phyloP scores from a whole-genome alignment of 257 asterid genomes.

The Fraxinus pennsylvanica region DNA sequence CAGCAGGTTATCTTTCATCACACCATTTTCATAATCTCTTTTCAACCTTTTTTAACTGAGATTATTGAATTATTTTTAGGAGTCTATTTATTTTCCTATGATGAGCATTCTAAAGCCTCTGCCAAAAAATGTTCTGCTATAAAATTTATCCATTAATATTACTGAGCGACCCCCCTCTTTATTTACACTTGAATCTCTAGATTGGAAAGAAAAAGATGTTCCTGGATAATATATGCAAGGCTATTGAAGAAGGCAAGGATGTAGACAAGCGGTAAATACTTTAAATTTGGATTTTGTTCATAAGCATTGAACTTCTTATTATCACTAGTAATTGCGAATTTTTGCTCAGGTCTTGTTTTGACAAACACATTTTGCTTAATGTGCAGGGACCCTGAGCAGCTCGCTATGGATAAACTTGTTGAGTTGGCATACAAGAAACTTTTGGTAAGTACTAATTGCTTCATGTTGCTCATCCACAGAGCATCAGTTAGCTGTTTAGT shows the following conservation, averaged over 20 bases:
- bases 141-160: constrained; percentile 1
- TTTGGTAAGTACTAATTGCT: constrained; percentile 52
- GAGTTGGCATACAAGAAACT: constrained; percentile 84
- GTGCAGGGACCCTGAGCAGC: constrained; percentile 83
- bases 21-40: constrained; percentile 11
- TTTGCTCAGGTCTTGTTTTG: constrained; percentile 16
- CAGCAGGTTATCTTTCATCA: constrained; percentile 57
- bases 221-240: constrained; percentile 57
- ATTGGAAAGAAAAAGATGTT: constrained; percentile 59
- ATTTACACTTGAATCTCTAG: constrained; percentile 44
- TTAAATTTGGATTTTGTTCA: constrained; percentile 5
- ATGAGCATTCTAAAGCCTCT: not conserved
- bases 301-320: constrained; percentile 13
- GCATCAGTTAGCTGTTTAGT: not conserved
- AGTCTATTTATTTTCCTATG: not conserved
- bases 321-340: constrained; percentile 6
- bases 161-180: constrained; percentile 11
- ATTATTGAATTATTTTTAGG: constrained; percentile 9
- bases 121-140: not conserved
- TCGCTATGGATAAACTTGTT: constrained; percentile 73
- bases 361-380: constrained; percentile 22
- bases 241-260: constrained; percentile 58
- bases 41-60: not conserved
- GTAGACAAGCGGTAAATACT: constrained; percentile 55
- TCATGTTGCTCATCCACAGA: constrained; percentile 12